Evolutionary conservation across 176 grass and related monocot genomes (phyloP), one percentile per base, ranked within the genome.

Genomic region (Oryza meridionalis): DNA sequence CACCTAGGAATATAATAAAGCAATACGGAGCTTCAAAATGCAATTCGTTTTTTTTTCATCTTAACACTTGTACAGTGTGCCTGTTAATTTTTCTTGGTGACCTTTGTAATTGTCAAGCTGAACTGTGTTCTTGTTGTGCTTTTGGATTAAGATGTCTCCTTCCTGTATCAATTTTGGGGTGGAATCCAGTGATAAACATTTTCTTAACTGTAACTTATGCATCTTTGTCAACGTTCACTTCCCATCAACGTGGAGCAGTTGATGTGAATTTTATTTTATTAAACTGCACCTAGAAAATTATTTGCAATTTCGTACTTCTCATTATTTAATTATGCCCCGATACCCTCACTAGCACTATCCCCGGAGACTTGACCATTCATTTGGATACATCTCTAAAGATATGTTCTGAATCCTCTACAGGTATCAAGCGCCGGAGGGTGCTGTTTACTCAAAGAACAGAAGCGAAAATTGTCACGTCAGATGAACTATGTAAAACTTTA

Each of bases 351-450:
- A 49, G 0, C 59, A 76, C 46, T 63, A 49, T 46, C 1, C 29
- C 15, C 24, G 10, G 40, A 51, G 5, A 13, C 35, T 71, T 38
- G 7, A 31, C 38, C 63, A 59, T 37, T 29, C 74, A 42, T 72
- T 21, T 82, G 29, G 24, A 24, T 37, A 62, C 40, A 32, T 77
- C 9, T 63, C 65, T 87, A 63, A 82, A 77, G 82, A 51, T 70
- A 82, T 49, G 27, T 62, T 64, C 70, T 77, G 49, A 81, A 70
- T 70, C 67, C 27, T 49, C 44, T 88, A 6, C 79, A 87, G 65
- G 65, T 81, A 69, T 35, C 35, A 68, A 25, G 47, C 58, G 70
- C 33, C 11, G 11, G 31, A 11, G 19, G 33, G 32, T 8, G 9
- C 17, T 27, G 8, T 77, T 33, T 33, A 55, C 67, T 27, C 65